phyloP scores from a whole-genome alignment of 352 stramenopile species.

The Phytopythium boreale region DNA sequence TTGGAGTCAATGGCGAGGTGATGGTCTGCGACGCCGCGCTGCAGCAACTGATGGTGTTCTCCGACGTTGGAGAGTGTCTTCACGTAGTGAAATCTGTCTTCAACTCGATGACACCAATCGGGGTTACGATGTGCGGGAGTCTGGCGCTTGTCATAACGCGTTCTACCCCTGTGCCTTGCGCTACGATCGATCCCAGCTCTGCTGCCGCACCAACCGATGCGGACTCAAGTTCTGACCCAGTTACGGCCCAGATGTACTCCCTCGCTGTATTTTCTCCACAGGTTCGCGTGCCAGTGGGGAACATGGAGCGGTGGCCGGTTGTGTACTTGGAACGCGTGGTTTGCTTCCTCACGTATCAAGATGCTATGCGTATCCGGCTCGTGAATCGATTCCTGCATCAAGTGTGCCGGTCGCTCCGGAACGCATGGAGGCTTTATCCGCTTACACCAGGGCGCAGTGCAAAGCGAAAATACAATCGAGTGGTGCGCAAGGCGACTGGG shows the following conservation, averaged over 20 bases:
- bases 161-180: not conserved
- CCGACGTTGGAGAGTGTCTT: conserved; percentile 33
- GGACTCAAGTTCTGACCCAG: not conserved
- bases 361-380: conserved; percentile 41
- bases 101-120: conserved; percentile 9
- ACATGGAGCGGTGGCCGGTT: conserved; percentile 24
- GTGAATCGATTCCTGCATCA: conserved; percentile 37
- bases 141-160: conserved; percentile 12
- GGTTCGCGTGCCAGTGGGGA: conserved; percentile 20
- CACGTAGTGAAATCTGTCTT: conserved; percentile 20
- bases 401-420: conserved; percentile 32
- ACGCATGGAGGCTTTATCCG: conserved; percentile 52
- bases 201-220: not conserved
- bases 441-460: conserved; percentile 26
- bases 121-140: conserved; percentile 20
- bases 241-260: conserved; percentile 1
- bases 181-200: too few relatives aligned
- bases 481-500: conserved; percentile 36
- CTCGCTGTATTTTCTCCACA: conserved; percentile 24
- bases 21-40: conserved; percentile 38
- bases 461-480: conserved; percentile 30
- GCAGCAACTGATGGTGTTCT: conserved; percentile 39
- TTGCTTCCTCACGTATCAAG: conserved; percentile 43
- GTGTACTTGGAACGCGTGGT: conserved; percentile 21
- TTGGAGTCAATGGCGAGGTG: conserved; percentile 30